Base-by-base conservation (phyloP, 2,329 filamentous ascomycete genomes). In the Diaporthe ilicicola region DNA sequence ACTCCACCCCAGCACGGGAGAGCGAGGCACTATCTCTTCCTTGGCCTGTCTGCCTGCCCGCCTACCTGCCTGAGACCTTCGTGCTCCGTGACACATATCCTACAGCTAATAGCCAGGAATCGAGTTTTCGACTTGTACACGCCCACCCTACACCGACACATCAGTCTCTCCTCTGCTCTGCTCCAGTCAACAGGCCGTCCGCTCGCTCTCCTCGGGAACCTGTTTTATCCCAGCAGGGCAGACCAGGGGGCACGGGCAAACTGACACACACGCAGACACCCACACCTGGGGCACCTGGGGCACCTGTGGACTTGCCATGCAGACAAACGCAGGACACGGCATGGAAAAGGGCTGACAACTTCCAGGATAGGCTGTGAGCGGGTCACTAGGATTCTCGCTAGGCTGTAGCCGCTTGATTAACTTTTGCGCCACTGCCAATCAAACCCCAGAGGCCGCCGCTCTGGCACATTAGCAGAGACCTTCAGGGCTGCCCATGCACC, bases 371-470 rank as follows among this genome's bases (percentile, higher is more conserved):
- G 65, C 53, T 50, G 65, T 34, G 65, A 50, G 65, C 37, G 53
- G 65, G 54, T 50, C 51, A 68, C 32, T 68, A 59, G 65, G 53
- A 59, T 59, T 59, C 54, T 68, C 65, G 65, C 65, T 68, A 68
- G 65, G 65, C 53, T 68, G 65, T 68, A 68, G 53, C 65, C 65
- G 65, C 65, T 68, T 68, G 53, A 68, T 68, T 68, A 50, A 59
- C 42, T 59, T 50, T 50, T 39, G 12, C 65, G 50, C 65, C 53
- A 29, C 65, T 22, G 53, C 65, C 65, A 68, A 68, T 68, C 27
- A 39, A 59, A 46, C 53, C 42, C 29, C n/a, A 27, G 39, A 48
- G 48, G 19, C 65, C 53, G 51, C 17, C 65, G 42, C 65, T 67
- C 65, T 67, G 64, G 50, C 64, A 67, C 64, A 64, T 50, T 50